Base-by-base conservation (phyloP, 2,329 filamentous ascomycete species). In the Alternaria viburni region DNA sequence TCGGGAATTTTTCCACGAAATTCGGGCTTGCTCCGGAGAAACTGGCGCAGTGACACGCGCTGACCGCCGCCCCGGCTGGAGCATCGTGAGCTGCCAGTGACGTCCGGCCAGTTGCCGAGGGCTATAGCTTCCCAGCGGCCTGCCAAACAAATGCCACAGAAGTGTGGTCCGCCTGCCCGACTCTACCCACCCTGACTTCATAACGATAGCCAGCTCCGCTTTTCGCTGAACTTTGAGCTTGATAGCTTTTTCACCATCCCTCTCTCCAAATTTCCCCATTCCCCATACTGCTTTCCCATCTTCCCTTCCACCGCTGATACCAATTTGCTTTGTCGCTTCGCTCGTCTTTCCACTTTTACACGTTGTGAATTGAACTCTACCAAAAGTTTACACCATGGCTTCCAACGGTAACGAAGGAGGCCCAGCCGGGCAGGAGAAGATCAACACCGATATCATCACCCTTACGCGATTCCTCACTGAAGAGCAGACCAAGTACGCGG, bases 391-490 rank as follows among this genome's bases (percentile, higher is more conserved):
- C 58, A 74, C 51, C 4, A 83, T 84, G 81, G 66, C 67, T 59
- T 73, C 78, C 61, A 82, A 81, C 77, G 81, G 81, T 65, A 81
- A 81, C 71, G 78, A 83, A 65, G 63, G 65, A 45, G 84, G 88
- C 72, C 85, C 86, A 61, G 85, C 85, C 36, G 86, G 85, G 63
- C 78, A 83, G 72, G 93, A 97, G 84, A 90, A 91, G 80, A 90
- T 99, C 84, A 97, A 98, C 86, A 96, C 93, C 67, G 89, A 97
- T 81, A 98, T 99, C 78, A 87, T 98, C 79, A 98, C 96, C 59
- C 89, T 99, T 74, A 97, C 96, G 45, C 89, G 96, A 66, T 97
- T 96, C 86, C 87, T 99, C 74, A 98, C 93, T 28, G 96, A 99
- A 85, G 94, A 97, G 84, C 96, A 99, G 82, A 83, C 86, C 66